A percentile compares a stretch with the other conserved stretches of the same genome.
phyloP scores from a whole-genome alignment of 306 rosid genomes.

The Dicorynia guianensis region DNA sequence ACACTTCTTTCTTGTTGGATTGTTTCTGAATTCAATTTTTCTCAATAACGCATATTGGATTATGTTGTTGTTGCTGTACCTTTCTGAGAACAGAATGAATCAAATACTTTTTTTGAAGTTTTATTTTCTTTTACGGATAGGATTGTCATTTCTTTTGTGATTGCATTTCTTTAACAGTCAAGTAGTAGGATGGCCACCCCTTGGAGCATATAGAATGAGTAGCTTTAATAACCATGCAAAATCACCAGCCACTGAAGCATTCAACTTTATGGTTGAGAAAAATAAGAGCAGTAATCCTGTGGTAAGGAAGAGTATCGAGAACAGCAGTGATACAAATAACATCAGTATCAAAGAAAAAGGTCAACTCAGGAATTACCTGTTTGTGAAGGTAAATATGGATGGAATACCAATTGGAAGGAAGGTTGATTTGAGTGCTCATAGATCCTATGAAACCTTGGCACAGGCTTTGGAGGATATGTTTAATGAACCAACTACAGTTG shows the following conservation, averaged over 20 bases:
- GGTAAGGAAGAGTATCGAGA: slow-evolving; percentile 47
- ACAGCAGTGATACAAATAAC: slow-evolving; percentile 48
- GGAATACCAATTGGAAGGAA: slow-evolving; percentile 91
- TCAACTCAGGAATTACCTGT: slow-evolving; percentile 56
- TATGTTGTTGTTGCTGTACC: not conserved
- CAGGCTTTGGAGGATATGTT: slow-evolving; percentile 85
- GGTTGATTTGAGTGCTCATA: slow-evolving; percentile 82
- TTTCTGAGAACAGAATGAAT: slow-evolving; percentile 20
- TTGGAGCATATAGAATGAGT: slow-evolving; percentile 78
- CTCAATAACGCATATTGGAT: not conserved
- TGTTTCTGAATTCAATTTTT: not conserved
- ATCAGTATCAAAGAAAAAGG: slow-evolving; percentile 55
- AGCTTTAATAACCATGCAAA: slow-evolving; percentile 70
- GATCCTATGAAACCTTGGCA: slow-evolving; percentile 76
- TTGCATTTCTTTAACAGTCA: slow-evolving; percentile 66
- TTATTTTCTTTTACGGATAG: slow-evolving; percentile 35
- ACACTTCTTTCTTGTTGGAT: not conserved
- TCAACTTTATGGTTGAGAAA: slow-evolving; percentile 54
- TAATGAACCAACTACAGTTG: slow-evolving; percentile 55
- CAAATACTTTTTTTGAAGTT: not conserved
- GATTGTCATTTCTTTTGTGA: slow-evolving; percentile 40
- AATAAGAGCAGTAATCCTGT: slow-evolving; percentile 44
- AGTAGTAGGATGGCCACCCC: slow-evolving; percentile 99
- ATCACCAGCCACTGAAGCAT: slow-evolving; percentile 61
- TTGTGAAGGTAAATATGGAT: slow-evolving; percentile 94